Evolutionary conservation across 2,329 filamentous ascomycete species (phyloP), one percentile per base, ranked within the genome.

Genomic region (Plenodomus tracheiphilus): DNA sequence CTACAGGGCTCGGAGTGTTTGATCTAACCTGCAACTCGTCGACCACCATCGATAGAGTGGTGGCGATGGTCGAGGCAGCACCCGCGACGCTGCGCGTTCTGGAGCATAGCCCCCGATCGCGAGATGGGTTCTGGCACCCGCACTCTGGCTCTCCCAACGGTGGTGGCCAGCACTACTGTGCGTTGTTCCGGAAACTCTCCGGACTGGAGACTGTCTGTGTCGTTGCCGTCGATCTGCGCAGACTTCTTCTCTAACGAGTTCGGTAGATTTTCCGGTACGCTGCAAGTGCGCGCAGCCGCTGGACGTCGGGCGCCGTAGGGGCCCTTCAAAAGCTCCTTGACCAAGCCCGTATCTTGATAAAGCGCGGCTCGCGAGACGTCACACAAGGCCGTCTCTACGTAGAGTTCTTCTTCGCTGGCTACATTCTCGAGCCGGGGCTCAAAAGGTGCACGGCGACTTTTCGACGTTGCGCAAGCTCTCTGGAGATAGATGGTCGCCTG

Each of bases 21-120:
- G 78, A 82, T 61, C 67, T 82, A 54, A 81, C 79, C 8, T 79
- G 79, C 56, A 75, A 80, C 43, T 78, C 77, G 16, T 80, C 77
- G 43, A 74, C 81, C 55, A 77, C 78, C 18, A 79, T 81, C 36
- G 75, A 79, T 32, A 76, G 78, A 40, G 75, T 82, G 51, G 77
- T 81, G 61, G 75, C 78, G 18, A 71, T 82, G 18, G 75, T 81
- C 43, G 76, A 77, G 59, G 74, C 78, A 18, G 79, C 79, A 2
- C 70, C 69, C 49, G 59, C 67, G 40, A 79, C 78, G 7, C 68
- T 81, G 15, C 74, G 76, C 41, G 76, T 80, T 39, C 72, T 81
- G 18, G 79, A 81, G 65, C 77, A 81, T 65, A 79, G 78, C 38
- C 79, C 79, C 15, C 74, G 78, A 34, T 78, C 77, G 11, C 71